Evolutionary conservation across 192 early-diverging fungal species (phyloP).

Genomic region (Phycomyces blakesleeanus): DNA sequence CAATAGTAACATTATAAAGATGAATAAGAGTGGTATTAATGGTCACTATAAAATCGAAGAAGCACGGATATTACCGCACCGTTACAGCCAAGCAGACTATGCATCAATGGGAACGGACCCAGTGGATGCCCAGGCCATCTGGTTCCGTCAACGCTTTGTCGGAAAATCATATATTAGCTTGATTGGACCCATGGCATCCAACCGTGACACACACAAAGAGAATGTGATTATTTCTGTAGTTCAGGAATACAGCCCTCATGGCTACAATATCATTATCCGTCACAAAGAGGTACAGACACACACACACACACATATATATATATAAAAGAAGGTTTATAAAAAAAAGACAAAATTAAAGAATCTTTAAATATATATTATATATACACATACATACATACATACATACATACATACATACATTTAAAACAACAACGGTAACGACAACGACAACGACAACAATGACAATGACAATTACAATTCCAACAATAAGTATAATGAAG

Average conservation of each 20-base stretch:
- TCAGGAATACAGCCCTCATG: not conserved
- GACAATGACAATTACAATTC: too few relatives aligned
- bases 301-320: too few relatives aligned
- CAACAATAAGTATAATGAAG: too few relatives aligned
- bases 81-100: constrained; percentile 2
- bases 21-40: not conserved
- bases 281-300: constrained; percentile 29
- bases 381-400: not conserved
- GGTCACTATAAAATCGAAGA: not conserved
- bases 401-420: constrained; percentile 1
- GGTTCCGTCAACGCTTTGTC: constrained; percentile 17
- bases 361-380: not conserved
- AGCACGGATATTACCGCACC: not conserved
- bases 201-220: constrained; percentile 1
- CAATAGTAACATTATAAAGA: not conserved
- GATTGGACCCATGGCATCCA: constrained; percentile 10
- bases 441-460: too few relatives aligned
- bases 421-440: not conserved
- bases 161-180: constrained; percentile 14
- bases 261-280: not conserved
- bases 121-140: constrained; percentile 7
- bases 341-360: not conserved
- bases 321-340: too few relatives aligned
- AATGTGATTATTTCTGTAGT: constrained; percentile 1
- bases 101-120: constrained; percentile 3